Evolutionary conservation across 2,329 filamentous ascomycete genomes (phyloP).

Genomic region (Paecilomyces fulvus): DNA sequence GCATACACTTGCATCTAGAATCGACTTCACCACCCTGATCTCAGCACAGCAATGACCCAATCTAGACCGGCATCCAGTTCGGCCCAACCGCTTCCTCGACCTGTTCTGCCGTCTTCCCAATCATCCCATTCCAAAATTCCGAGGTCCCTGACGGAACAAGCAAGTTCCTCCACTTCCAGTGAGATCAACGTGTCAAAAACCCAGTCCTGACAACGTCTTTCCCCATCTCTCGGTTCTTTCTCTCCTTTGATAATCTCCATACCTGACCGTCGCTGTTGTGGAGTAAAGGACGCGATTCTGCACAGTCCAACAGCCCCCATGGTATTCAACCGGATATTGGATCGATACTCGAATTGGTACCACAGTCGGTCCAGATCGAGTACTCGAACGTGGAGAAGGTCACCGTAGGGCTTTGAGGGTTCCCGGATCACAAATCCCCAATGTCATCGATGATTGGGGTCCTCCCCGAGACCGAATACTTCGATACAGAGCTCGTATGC

Average conservation of each 20-base stretch:
- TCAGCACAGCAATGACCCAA: too few species aligned
- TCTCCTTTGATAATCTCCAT: slow-evolving; percentile 12
- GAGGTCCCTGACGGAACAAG: slow-evolving; percentile 15
- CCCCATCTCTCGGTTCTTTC: slow-evolving; percentile 13
- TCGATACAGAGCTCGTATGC: slow-evolving; percentile 14
- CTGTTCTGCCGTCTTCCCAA: slow-evolving; percentile 11
- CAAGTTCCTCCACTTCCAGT: slow-evolving; percentile 18
- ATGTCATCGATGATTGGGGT: slow-evolving; percentile 14
- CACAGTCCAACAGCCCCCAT: slow-evolving; percentile 15
- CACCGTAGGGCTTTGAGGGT: slow-evolving; percentile 17
- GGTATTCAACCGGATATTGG: slow-evolving; percentile 12
- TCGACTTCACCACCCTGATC: too few species aligned
- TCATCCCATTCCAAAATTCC: slow-evolving; percentile 15
- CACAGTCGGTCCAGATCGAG: slow-evolving; percentile 14
- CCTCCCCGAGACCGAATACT: slow-evolving; percentile 15
- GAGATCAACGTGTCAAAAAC: slow-evolving; percentile 15
- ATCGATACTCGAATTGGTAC: slow-evolving; percentile 15
- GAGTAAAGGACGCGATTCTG: slow-evolving; percentile 10
- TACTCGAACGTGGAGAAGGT: slow-evolving; percentile 18
- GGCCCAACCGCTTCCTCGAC: slow-evolving; percentile 6
- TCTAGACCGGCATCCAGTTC: neutral
- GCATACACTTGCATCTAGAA: neutral
- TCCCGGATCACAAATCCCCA: slow-evolving; percentile 17
- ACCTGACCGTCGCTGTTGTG: slow-evolving; percentile 10
- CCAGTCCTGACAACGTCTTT: slow-evolving; percentile 17